Percentiles rank a stretch among this genome's conserved stretches.
Conservation (phyloP, 2,329 filamentous ascomycete genomes). For the Fonsecaea pedrosoi region DNA sequence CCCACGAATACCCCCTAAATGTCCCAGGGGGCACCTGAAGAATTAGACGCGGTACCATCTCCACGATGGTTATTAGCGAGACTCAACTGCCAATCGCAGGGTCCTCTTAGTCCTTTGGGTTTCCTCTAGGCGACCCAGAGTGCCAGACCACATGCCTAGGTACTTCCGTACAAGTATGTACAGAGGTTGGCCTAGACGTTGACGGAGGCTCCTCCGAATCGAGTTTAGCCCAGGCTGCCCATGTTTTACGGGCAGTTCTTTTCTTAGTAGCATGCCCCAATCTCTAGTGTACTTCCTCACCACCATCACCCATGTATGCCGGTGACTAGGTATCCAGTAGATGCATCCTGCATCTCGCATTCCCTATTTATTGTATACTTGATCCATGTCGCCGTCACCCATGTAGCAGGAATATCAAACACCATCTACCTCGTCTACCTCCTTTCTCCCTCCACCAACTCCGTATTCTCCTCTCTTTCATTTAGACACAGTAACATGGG, state of each 20-base stretch:
- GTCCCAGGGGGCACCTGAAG: neutral
- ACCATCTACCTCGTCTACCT: conserved; percentile 23
- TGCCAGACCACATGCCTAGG: neutral
- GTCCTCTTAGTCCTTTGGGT: neutral
- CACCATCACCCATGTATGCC: neutral
- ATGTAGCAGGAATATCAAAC: conserved; percentile 18
- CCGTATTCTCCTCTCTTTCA: conserved; percentile 3
- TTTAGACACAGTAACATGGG: neutral
- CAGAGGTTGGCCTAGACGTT: conserved; percentile 2
- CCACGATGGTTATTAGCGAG: neutral
- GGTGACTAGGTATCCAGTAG: neutral
- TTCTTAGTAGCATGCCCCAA: conserved; percentile 14
- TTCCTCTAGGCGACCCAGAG: neutral
- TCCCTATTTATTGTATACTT: too few species aligned
- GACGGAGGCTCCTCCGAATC: neutral
- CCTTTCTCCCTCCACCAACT: neutral
- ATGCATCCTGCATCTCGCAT: too few species aligned
- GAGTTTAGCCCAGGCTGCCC: conserved; percentile 3
- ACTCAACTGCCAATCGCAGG: neutral
- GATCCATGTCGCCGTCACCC: neutral
- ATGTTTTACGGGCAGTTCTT: conserved; percentile 6
- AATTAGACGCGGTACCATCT: neutral
- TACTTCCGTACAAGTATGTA: neutral
- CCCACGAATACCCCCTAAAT: neutral
- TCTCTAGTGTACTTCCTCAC: too few species aligned